Base-by-base conservation (phyloP, 208 protist species). In the Trypanosoma rangeli region DNA sequence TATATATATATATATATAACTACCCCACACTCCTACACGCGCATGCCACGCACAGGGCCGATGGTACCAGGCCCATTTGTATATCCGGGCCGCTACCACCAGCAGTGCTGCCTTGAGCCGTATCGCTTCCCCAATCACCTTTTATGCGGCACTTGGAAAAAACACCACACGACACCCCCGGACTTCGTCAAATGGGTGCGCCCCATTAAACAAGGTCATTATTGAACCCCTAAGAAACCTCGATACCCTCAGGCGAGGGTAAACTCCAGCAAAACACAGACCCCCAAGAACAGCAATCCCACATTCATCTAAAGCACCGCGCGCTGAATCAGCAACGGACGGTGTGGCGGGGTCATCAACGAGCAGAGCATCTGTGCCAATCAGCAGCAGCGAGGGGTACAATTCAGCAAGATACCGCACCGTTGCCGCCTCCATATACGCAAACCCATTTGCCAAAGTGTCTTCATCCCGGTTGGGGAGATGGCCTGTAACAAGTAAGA, bases 261-360 rank as follows among this genome's bases (percentile, higher is more conserved):
- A 78, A 10, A 93, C 66, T 7, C 52, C 63, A 22, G 33, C 39
- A 35, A 74, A 86, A 48, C 74, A 46, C 29, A 95, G 65, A 52
- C 90, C 92, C 63, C 93, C 87, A 8, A 95, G 62, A 28, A 91
- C 87, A 15, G 90, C 90, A 7, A 95, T 76, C 15, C 87, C 76
- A 16, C 71, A 33, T 3, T 65, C 68, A 59, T 85, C 82, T 37
- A 95, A 55, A 20, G 59, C 68, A 62, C 74, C 78, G 50, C 93
- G 90, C 16, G 70, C 48, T 59, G 73, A 37, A 5, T 87, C 61
- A n/a, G 46, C 3, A 50, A 85, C 84, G 46, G 84, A 85, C 24
- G 79, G 46, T 15, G 75, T 62, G 13, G 58, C 57, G 9, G 59
- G 59, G 28, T 86, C 63, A 68, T 91, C 86, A 12, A 95, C 74